Conservation (phyloP, 257 asterid genomes). For the Solanum chiquidenum region DNA sequence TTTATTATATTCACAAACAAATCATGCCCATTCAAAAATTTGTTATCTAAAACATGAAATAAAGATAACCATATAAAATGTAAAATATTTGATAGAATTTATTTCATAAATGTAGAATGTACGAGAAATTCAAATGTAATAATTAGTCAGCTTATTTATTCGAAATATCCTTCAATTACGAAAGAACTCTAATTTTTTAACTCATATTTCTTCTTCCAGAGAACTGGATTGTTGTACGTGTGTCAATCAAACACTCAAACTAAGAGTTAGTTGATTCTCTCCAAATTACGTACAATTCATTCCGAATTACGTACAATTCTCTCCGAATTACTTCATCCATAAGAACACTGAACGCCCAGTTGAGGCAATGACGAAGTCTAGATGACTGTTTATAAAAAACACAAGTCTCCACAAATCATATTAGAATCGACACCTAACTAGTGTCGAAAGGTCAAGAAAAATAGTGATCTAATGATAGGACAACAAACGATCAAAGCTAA, state of each 20-base stretch:
- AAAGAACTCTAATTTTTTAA: neutral
- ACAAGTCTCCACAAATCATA: neutral
- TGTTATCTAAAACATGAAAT: no score
- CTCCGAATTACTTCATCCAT: no score
- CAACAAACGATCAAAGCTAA: neutral
- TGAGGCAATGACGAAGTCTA: neutral
- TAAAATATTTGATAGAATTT: neutral
- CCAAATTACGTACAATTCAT: no score
- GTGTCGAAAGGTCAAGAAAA: no score
- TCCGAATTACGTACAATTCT: no score
- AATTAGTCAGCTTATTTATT: neutral
- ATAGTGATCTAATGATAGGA: no score
- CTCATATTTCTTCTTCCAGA: neutral
- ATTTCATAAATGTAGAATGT: neutral
- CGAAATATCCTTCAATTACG: neutral
- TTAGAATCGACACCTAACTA: no score
- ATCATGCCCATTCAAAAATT: no score
- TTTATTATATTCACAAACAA: neutral
- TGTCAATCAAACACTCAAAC: no score
- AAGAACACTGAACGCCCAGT: no score
- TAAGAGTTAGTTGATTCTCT: neutral
- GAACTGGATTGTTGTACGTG: no score
- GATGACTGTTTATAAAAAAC: neutral
- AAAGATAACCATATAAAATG: neutral
- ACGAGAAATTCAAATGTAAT: no score